Evolutionary conservation across 768 basidiomycete species (phyloP).

Genomic region (Boletus vermiculosoides): DNA sequence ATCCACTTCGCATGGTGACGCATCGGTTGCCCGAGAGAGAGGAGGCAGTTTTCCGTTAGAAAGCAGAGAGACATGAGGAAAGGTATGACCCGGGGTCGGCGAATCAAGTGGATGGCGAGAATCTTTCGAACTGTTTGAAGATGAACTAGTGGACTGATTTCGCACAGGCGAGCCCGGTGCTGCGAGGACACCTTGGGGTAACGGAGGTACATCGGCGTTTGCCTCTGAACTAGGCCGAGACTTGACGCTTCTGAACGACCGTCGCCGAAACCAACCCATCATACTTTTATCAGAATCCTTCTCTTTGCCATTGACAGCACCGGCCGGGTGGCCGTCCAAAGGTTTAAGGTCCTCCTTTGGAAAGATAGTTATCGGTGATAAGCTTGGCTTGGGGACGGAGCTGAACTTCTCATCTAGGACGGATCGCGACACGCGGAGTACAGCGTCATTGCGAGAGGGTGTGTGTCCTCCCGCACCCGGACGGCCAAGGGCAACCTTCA

Average conservation of each 20-base stretch:
- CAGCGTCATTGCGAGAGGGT: slow-evolving; percentile 15
- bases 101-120: slow-evolving; percentile 23
- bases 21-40: background rate
- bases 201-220: slow-evolving; percentile 11
- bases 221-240: slow-evolving; percentile 25
- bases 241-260: slow-evolving; percentile 22
- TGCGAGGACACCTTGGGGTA: slow-evolving; percentile 11
- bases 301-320: slow-evolving; percentile 28
- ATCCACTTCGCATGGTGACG: slow-evolving; percentile 11
- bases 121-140: slow-evolving; percentile 28
- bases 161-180: slow-evolving; percentile 20
- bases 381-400: slow-evolving; percentile 5
- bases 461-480: slow-evolving; percentile 13
- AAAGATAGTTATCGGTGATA: slow-evolving; percentile 16
- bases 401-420: slow-evolving; percentile 26
- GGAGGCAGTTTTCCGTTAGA: slow-evolving; percentile 13
- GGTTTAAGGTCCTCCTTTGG: slow-evolving; percentile 23
- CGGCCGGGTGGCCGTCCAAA: slow-evolving; percentile 31
- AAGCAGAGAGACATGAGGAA: slow-evolving; percentile 11
- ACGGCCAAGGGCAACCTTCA: slow-evolving; percentile 19
- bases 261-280: slow-evolving; percentile 32
- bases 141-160: slow-evolving; percentile 21
- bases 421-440: slow-evolving; percentile 25
- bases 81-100: slow-evolving; percentile 4
- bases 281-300: slow-evolving; percentile 44